Evolutionary conservation across 2,329 filamentous ascomycete genomes (phyloP).

Genomic region (Aspergillus pseudotamarii): DNA sequence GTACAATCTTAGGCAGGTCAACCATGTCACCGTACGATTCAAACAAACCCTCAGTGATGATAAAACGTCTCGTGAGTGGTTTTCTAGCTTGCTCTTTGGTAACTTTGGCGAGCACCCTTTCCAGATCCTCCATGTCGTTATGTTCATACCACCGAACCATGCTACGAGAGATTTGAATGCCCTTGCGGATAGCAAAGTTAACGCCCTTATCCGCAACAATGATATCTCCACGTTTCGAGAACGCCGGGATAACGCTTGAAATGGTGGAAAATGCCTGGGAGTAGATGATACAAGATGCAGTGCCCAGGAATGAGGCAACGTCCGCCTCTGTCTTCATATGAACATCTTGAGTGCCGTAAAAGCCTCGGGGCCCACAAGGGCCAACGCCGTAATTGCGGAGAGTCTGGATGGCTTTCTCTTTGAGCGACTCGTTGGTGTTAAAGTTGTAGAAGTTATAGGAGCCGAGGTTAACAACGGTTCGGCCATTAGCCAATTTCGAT

Average conservation of each 20-base stretch:
- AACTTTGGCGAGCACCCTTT: slow-evolving; percentile 80
- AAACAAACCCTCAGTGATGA: slow-evolving; percentile 93
- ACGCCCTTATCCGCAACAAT: slow-evolving; percentile 93
- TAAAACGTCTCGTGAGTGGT: slow-evolving; percentile 87
- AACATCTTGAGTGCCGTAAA: slow-evolving; percentile 97
- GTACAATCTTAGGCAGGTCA: slow-evolving; percentile 80
- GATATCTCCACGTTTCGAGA: slow-evolving; percentile 95
- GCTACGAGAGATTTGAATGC: slow-evolving; percentile 88
- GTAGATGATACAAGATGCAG: slow-evolving; percentile 89
- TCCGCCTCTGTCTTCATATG: slow-evolving; percentile 97
- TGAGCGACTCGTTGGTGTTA: slow-evolving; percentile 86
- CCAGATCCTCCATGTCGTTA: slow-evolving; percentile 92
- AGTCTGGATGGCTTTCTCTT: slow-evolving; percentile 92
- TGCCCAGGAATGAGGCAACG: slow-evolving; percentile 86
- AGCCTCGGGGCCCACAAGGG: slow-evolving; percentile 93
- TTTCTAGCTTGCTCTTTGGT: slow-evolving; percentile 86
- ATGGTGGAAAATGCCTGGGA: slow-evolving; percentile 96
- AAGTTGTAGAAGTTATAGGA: slow-evolving; percentile 99
- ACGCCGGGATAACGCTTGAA: slow-evolving; percentile 93
- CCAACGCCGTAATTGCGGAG: slow-evolving; percentile 95
- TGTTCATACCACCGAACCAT: slow-evolving; percentile 93
- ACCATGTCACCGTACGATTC: slow-evolving; percentile 86
- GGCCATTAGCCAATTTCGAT: slow-evolving; percentile 82
- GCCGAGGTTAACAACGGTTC: slow-evolving; percentile 89
- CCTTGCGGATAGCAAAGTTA: slow-evolving; percentile 93